These are phyloP conservation scores for Thermothielavioides terrestris DNA, from an alignment of 495 filamentous ascomycete genomes.

Conservation along the genomic window DNA sequence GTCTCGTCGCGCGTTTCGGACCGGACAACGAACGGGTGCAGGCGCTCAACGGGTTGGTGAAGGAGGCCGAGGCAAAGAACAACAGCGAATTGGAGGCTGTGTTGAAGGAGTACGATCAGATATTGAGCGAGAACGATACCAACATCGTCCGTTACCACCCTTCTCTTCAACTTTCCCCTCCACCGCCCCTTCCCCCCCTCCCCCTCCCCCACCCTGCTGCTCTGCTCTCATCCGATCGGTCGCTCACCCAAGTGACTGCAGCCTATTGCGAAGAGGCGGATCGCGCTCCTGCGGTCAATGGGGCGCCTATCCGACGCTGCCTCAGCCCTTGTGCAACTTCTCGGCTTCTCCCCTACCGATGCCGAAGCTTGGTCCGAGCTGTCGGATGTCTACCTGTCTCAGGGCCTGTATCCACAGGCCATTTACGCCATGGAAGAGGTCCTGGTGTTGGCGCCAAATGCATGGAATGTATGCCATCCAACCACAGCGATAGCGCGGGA, in stretches of 20 bases:
- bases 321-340: constrained; percentile 58
- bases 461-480: constrained; percentile 71
- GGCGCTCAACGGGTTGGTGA: constrained; percentile 71
- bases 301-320: constrained; percentile 63
- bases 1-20: constrained; percentile 71
- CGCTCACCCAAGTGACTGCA: constrained; percentile 32
- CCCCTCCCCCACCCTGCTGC: too few species aligned
- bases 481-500: background rate
- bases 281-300: constrained; percentile 69
- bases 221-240: background rate
- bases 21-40: constrained; percentile 71
- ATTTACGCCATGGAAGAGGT: constrained; percentile 88
- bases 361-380: constrained; percentile 92
- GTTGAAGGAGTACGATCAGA: constrained; percentile 65
- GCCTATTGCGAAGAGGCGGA: constrained; percentile 79
- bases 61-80: constrained; percentile 71
- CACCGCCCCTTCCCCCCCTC: too few species aligned
- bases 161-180: background rate
- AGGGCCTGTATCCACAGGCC: constrained; percentile 70
- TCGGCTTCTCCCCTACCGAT: constrained; percentile 82
- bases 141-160: constrained; percentile 57
- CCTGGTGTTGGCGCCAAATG: constrained; percentile 77
- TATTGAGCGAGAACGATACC: constrained; percentile 63
- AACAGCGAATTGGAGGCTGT: constrained; percentile 54
- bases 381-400: constrained; percentile 69